Evolutionary conservation across 441 rosid genomes (phyloP), one percentile per base, ranked within the genome.

Genomic region (Gossypium gossypioides): DNA sequence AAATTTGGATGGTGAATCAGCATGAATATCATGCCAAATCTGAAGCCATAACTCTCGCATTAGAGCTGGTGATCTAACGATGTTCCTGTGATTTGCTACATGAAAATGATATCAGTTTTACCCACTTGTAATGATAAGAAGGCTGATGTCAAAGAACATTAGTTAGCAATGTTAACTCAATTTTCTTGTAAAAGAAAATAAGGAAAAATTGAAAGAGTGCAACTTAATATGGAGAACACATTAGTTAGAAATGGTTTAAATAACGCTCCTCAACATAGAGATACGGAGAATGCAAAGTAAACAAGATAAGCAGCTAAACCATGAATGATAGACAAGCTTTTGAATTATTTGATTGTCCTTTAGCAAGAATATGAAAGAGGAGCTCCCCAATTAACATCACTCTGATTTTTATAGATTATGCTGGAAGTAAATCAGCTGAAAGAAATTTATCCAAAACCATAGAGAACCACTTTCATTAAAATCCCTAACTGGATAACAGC

Each of bases 21-120:
- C 89, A 77, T 84, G 88, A 76, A 88, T 86, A 78, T 92, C 96
- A 72, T 95, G 99, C 97, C 97, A 95, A 89, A 92, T 89, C 78
- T 95, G 95, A 79, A 95, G 99, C 99, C 99, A 95, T 81, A 95
- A 79, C 84, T 92, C 97, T 74, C 99, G 86, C 99, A 95, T 95
- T 61, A 95, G 83, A 76, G 81, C 92, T 21, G 96, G 91, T 37
- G 95, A 86, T 82, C 92, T 86, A 66, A 95, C 97, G 6, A 95
- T 92, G 81, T 91, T 89, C 92, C 97, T 84, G 87, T 92, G 99
- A 83, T 87, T 92, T 73, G 97, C 99, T 95, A 85, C 90, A 88
- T 66, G 56, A 78, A 72, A 73, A 77, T 40, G 68, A 25, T 34
- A 70, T 81, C 77, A 81, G 51, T 64, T 72, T 73, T 73, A 60